These are phyloP conservation scores for Chrysoporthe cubensis DNA, from an alignment of 2,329 filamentous ascomycete species.

Conservation along the genomic window DNA sequence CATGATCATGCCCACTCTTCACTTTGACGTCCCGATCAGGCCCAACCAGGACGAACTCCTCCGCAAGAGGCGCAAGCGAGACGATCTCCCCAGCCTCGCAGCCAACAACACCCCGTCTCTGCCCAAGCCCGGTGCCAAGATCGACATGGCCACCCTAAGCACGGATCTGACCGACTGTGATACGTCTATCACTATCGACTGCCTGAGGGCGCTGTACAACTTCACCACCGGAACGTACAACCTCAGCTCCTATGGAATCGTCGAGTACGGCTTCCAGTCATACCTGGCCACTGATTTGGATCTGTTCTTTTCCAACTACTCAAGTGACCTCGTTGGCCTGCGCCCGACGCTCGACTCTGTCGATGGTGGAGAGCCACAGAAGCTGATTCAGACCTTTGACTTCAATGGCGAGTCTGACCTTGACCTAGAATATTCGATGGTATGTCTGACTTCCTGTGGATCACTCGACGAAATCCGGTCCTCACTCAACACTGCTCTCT, in stretches of 20 bases:
- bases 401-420: slow-evolving; percentile 28
- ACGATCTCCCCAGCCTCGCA: slow-evolving; percentile 15
- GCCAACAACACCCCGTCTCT: slow-evolving; percentile 24
- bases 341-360: slow-evolving; percentile 23
- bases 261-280: slow-evolving; percentile 28
- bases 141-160: slow-evolving; percentile 18
- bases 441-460: background rate
- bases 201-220: slow-evolving; percentile 27
- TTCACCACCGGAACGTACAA: slow-evolving; percentile 20
- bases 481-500: background rate
- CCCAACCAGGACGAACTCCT: slow-evolving; percentile 18
- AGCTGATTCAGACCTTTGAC: slow-evolving; percentile 15
- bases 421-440: slow-evolving; percentile 25
- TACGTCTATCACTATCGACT: slow-evolving; percentile 24
- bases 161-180: slow-evolving; percentile 25
- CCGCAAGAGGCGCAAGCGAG: slow-evolving; percentile 22
- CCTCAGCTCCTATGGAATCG: slow-evolving; percentile 27
- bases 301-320: slow-evolving; percentile 26
- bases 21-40: slow-evolving; percentile 23
- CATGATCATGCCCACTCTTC: slow-evolving; percentile 25
- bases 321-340: slow-evolving; percentile 17
- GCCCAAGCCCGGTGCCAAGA: slow-evolving; percentile 24
- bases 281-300: slow-evolving; percentile 25
- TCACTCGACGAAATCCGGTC: too few species aligned
- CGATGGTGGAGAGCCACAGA: slow-evolving; percentile 25